These are phyloP conservation scores for Teratosphaeria epicoccoides DNA, from an alignment of 2,329 filamentous ascomycete species.

Conservation along the genomic window DNA sequence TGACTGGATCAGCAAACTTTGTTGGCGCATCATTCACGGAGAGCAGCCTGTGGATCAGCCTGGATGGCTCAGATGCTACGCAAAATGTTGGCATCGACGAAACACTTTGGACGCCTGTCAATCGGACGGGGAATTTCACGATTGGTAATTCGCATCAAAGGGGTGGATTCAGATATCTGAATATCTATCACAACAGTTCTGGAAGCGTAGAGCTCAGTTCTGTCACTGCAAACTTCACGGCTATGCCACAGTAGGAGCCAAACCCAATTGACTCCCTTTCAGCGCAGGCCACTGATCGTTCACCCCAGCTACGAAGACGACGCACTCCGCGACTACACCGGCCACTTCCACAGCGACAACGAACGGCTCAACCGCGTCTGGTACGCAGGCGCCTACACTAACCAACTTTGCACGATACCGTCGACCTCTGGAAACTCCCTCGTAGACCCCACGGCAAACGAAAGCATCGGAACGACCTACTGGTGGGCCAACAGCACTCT, in stretches of 20 bases:
- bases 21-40: slow-evolving; percentile 34
- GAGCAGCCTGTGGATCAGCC: slow-evolving; percentile 39
- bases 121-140: slow-evolving; percentile 26
- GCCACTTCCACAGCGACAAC: slow-evolving; percentile 18
- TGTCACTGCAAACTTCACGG: slow-evolving; percentile 34
- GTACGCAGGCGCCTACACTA: slow-evolving; percentile 38
- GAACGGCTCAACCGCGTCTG: slow-evolving; percentile 27
- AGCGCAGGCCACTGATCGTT: not conserved
- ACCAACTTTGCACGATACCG: slow-evolving; percentile 22
- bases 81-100: slow-evolving; percentile 32
- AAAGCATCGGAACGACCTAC: slow-evolving; percentile 12
- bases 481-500: slow-evolving; percentile 27
- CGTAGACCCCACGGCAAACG: slow-evolving; percentile 15
- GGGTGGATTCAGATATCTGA: slow-evolving; percentile 45
- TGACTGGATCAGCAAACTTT: slow-evolving; percentile 27
- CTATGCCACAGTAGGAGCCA: slow-evolving; percentile 27
- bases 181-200: slow-evolving; percentile 26
- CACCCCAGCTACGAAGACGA: slow-evolving; percentile 23
- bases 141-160: slow-evolving; percentile 35
- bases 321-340: slow-evolving; percentile 15
- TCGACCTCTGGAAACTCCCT: slow-evolving; percentile 7
- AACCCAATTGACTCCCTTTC: not conserved
- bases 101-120: slow-evolving; percentile 36
- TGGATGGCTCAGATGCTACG: slow-evolving; percentile 36
- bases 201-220: slow-evolving; percentile 24